Evolutionary conservation across 2,329 filamentous ascomycete species (phyloP), one percentile per base, ranked within the genome.

Genomic region (Ophiostoma montium): DNA sequence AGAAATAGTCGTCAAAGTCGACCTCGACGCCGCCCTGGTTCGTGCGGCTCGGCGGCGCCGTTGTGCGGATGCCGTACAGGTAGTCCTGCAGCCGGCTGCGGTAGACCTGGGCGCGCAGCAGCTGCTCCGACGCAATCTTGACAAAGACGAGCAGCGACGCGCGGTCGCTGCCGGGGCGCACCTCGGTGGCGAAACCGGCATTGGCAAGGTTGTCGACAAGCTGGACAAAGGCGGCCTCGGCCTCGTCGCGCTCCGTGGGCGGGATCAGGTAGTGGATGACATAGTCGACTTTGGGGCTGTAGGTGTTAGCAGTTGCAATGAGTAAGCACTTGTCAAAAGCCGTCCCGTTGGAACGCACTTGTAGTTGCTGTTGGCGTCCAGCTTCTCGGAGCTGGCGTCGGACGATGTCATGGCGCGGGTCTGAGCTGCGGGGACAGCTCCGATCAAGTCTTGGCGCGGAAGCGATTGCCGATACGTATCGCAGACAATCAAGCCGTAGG

Each of bases 41-140:
- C 21, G 23, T 46, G 49, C 47, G 45, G 51, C 48, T 53, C 6
- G 54, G 49, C 0, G 90, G 90, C 33, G 87, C 80, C 18, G 78
- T 76, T 46, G 84, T 75, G 54, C 87, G 82, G 49, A 95, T 83
- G 47, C 89, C 88, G 62, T 92, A 84, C 32, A 96, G 78, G 87
- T 89, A 98, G 66, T 96, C 92, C 61, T 88, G 85, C 16, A 95
- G 81, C 55, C 92, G 80, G 50, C 85, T 86, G 55, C 87, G 79
- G 65, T 95, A 94, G 46, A 95, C 76, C 59, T 94, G 86, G 55
- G 81, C 79, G 52, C 76, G 77, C 52, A 98, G 72, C 55, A 88
- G 78, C 57, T 80, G 72, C 53, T 83, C 74, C 19, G 86, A 88
- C 33, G 83, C 80, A 38, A 94, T 78, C 60, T 82, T 84, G 60